Evolutionary conservation across 441 rosid species (phyloP).

Genomic region (Euphorbia schlechtendalii): DNA sequence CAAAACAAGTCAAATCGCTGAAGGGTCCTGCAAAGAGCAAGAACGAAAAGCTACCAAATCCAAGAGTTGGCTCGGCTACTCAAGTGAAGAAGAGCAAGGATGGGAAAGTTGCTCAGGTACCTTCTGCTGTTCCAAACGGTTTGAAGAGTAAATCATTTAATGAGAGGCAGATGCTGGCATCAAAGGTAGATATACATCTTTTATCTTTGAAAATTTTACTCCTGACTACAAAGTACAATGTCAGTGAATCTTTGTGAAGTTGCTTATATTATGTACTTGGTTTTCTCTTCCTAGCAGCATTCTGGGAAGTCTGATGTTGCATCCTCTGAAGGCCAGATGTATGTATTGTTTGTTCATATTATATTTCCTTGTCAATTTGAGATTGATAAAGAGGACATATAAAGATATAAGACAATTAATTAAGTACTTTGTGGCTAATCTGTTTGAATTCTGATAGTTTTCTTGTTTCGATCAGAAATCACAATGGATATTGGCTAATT

Average conservation of each 20-base stretch:
- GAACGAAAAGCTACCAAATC: constrained; percentile 39
- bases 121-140: constrained; percentile 41
- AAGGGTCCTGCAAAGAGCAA: constrained; percentile 43
- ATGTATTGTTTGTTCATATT: constrained; percentile 24
- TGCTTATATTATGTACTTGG: constrained; percentile 28
- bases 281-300: constrained; percentile 40
- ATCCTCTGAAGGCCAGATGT: constrained; percentile 44
- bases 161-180: constrained; percentile 40
- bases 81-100: constrained; percentile 44
- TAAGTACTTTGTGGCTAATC: no score
- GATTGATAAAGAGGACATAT: no score
- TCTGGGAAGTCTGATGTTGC: constrained; percentile 47
- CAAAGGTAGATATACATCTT: constrained; percentile 36
- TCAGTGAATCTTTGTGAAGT: constrained; percentile 4
- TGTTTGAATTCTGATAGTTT: no score
- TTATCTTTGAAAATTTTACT: constrained; percentile 9
- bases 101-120: constrained; percentile 34
- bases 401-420: no score
- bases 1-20: constrained; percentile 32
- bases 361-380: background rate
- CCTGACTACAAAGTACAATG: background rate
- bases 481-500: background rate
- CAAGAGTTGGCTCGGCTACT: constrained; percentile 37
- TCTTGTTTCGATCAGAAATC: no score
- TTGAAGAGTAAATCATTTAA: constrained; percentile 44